Base-by-base conservation (phyloP, 345 rosid species). In the Rhizophora apiculata region DNA sequence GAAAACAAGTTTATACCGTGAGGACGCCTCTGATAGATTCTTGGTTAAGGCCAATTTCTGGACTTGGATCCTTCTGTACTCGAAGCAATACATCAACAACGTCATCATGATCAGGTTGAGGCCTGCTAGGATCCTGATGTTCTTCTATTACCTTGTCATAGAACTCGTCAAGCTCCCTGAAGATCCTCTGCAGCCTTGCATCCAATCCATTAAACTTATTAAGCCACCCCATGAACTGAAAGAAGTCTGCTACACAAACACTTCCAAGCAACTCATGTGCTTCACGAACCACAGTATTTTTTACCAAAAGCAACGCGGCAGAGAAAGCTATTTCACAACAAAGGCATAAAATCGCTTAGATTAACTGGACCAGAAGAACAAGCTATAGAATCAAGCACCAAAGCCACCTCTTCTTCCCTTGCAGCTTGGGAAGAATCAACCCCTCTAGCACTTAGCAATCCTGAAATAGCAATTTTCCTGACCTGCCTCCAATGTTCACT, bases 161-260 rank as follows among this genome's bases (percentile, higher is more conserved):
- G 3, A 85, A 21, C n/a, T n/a, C n/a, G 56, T 83, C 85, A 9
- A 83, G 64, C 52, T 82, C 80, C 51, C 27, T 24, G 31, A 80
- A 80, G 55, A 4, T 67, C 69, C 70, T 74, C 13, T 82, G 75
- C 1, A 76, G 6, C 64, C 75, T 76, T 2, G 65, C 55, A 36
- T 76, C 68, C 0, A 71, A 1, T n/a, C 87, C 85, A 60, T 74
- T 86, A 26, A 83, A 72, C 64, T 65, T 80, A 31, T 77, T 6
- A 74, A 82, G 1, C 85, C 83, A 86, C 5, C 63, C 37, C 84
- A 83, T 48, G 59, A 73, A 69, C 3, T 86, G 86, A 48, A 86
- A 76, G 63, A 53, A 67, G 39, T 85, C 89, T 6, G 77, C 73
- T 0, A 82, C 20, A 32, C 63, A 69, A 24, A 81, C 67, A 54